These are phyloP conservation scores for Lachnellula suecica DNA, from an alignment of 2,329 filamentous ascomycete genomes.

Conservation along the genomic window DNA sequence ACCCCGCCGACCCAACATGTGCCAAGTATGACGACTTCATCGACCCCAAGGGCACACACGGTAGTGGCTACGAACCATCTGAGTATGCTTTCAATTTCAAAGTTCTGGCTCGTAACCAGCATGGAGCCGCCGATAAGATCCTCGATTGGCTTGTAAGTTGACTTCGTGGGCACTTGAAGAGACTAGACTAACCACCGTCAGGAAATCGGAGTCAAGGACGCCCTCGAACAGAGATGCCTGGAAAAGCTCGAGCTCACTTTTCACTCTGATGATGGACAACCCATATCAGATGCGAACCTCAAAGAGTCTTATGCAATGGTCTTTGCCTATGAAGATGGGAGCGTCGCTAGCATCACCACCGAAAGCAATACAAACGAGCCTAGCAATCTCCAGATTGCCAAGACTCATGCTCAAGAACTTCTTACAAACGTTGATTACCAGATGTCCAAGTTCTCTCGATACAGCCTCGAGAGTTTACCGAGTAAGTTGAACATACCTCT, in stretches of 20 bases:
- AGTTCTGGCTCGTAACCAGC: conserved; percentile 16
- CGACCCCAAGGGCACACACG: conserved; percentile 1
- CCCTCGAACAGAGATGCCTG: conserved; percentile 21
- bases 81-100: conserved; percentile 12
- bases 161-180: background rate
- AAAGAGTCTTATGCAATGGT: conserved; percentile 26
- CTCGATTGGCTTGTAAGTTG: conserved; percentile 26
- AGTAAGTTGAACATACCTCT: conserved; percentile 1
- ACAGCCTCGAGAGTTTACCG: background rate
- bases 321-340: conserved; percentile 20
- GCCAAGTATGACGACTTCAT: conserved; percentile 21
- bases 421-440: background rate
- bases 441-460: background rate
- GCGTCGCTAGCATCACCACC: background rate
- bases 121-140: conserved; percentile 23
- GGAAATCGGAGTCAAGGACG: conserved; percentile 25
- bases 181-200: conserved; percentile 9
- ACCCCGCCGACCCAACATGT: conserved; percentile 20
- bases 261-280: conserved; percentile 14
- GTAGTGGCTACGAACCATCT: conserved; percentile 4
- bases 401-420: conserved; percentile 1
- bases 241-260: conserved; percentile 26
- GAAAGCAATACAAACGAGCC: background rate
- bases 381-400: conserved; percentile 4
- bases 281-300: conserved; percentile 12